These are phyloP conservation scores for Debaryomyces psychrophilus DNA, from an alignment of 1,139 yeast genomes.

Conservation along the genomic window DNA sequence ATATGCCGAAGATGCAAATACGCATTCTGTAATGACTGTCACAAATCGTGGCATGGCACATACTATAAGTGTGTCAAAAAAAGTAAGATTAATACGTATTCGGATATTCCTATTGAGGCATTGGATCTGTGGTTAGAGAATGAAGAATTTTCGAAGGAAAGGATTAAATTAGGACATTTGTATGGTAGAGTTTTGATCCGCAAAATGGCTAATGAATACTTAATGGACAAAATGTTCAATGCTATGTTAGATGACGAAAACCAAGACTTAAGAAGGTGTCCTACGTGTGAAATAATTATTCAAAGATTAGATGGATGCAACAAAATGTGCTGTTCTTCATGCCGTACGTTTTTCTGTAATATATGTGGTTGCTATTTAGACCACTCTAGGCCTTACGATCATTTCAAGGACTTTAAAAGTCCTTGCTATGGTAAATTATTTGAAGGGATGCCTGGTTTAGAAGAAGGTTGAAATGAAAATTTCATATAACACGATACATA, in stretches of 20 bases:
- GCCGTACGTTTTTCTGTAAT: constrained; percentile 57
- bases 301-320: constrained; percentile 70
- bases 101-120: constrained; percentile 46
- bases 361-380: constrained; percentile 52
- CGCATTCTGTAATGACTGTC: constrained; percentile 64
- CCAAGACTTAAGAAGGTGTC: constrained; percentile 53
- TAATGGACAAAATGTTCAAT: constrained; percentile 53
- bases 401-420: constrained; percentile 47
- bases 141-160: constrained; percentile 30
- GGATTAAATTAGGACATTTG: constrained; percentile 43
- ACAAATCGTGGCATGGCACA: constrained; percentile 69
- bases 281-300: constrained; percentile 56
- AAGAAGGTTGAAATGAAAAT: constrained; percentile 13
- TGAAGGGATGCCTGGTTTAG: constrained; percentile 54
- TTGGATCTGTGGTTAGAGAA: constrained; percentile 42
- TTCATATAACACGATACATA: neutral
- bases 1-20: constrained; percentile 56
- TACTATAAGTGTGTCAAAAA: constrained; percentile 47
- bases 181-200: constrained; percentile 54
- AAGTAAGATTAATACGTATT: constrained; percentile 26
- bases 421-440: constrained; percentile 57
- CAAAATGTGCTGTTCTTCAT: constrained; percentile 61
- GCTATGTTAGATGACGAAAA: constrained; percentile 44
- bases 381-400: constrained; percentile 53
- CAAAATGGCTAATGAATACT: constrained; percentile 47